phyloP scores from a whole-genome alignment of 176 grass and related monocot genomes.

The Tuctoria greenei region DNA sequence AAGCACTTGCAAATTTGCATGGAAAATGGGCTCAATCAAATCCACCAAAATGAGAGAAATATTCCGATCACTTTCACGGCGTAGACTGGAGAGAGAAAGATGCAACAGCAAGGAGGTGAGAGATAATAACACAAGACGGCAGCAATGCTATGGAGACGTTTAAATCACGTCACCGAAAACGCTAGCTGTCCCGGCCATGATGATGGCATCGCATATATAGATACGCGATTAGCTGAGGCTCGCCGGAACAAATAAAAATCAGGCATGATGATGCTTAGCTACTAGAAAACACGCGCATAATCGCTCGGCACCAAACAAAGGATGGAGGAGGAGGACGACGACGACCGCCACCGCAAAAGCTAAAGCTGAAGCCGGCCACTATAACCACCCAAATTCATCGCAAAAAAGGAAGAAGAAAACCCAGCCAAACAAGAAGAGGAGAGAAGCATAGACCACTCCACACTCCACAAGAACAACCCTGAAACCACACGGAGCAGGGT shows the following conservation, averaged over 20 bases:
- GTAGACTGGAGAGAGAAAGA: not conserved
- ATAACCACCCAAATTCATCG: constrained; percentile 43
- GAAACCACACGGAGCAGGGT: not conserved
- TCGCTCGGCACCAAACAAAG: not conserved
- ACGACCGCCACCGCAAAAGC: constrained; percentile 45
- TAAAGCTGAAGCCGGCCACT: constrained; percentile 33
- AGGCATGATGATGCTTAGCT: not conserved
- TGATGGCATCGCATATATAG: not conserved
- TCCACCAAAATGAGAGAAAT: not conserved
- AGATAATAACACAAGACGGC: not conserved
- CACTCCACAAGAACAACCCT: not conserved
- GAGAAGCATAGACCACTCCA: not conserved
- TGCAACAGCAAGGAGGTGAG: not conserved
- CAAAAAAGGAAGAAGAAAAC: not conserved
- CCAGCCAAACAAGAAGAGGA: not conserved
- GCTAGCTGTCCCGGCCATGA: not conserved
- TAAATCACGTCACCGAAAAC: constrained; percentile 36
- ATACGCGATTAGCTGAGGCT: not conserved
- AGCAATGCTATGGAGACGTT: constrained; percentile 42
- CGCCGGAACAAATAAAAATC: not conserved
- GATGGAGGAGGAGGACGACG: not conserved
- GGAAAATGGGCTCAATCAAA: not conserved
- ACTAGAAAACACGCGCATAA: constrained; percentile 14
- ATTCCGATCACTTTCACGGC: constrained; percentile 20
- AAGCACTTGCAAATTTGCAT: not conserved